Percentiles rank a stretch among this genome's conserved stretches.
phyloP scores from a whole-genome alignment of 768 basidiomycete genomes.

The Rhodotorula toruloides region DNA sequence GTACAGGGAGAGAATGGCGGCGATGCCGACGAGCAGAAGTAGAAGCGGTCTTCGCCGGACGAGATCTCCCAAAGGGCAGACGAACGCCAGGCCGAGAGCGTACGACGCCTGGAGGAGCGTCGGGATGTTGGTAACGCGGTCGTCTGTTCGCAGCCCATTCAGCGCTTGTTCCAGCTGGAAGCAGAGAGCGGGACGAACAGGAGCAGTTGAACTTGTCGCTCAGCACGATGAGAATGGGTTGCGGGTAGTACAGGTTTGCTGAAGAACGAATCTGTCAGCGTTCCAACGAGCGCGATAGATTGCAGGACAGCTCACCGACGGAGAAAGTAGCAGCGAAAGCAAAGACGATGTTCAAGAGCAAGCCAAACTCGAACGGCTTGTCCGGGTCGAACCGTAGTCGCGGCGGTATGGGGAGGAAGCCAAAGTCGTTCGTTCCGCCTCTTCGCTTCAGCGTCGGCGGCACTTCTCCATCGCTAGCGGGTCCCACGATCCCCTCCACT shows the following conservation, averaged over 20 bases:
- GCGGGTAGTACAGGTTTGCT: slow-evolving; percentile 43
- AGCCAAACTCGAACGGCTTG: slow-evolving; percentile 55
- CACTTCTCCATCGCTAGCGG: not conserved
- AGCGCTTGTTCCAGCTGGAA: too few species aligned
- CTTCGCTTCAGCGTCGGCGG: not conserved
- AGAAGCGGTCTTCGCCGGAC: slow-evolving; percentile 68
- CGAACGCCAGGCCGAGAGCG: slow-evolving; percentile 64
- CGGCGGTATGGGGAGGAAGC: slow-evolving; percentile 61
- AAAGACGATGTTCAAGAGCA: slow-evolving; percentile 58
- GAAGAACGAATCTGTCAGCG: too few species aligned
- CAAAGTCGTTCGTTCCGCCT: slow-evolving; percentile 52
- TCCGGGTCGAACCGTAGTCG: slow-evolving; percentile 55
- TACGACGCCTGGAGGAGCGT: slow-evolving; percentile 54
- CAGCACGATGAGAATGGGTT: slow-evolving; percentile 33
- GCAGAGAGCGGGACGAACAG: not conserved
- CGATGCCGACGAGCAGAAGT: slow-evolving; percentile 56
- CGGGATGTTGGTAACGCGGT: slow-evolving; percentile 42
- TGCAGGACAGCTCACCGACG: not conserved
- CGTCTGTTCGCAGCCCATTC: not conserved
- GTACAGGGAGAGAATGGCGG: slow-evolving; percentile 63
- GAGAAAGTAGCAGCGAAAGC: slow-evolving; percentile 61
- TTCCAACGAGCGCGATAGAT: too few species aligned
- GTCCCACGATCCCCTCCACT: too few species aligned
- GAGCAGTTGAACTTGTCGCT: slow-evolving; percentile 6
- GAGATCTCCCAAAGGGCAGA: slow-evolving; percentile 78